Conservation (phyloP, 148 eudicot species). For the Fagopyrum homotropicum region DNA sequence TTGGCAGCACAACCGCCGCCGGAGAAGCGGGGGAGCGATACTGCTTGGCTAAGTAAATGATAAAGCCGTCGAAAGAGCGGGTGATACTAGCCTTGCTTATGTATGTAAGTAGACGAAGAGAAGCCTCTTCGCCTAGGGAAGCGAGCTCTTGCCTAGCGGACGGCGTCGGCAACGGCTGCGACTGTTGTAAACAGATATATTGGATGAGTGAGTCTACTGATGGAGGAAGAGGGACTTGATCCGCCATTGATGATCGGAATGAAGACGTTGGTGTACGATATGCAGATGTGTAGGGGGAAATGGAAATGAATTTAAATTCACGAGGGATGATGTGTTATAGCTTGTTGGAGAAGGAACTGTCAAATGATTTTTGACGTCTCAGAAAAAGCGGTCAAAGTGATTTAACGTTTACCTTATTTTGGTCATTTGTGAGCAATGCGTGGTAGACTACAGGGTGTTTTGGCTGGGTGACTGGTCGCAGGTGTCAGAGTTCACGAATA, state of each 20-base stretch:
- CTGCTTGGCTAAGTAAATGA: conserved; percentile 15
- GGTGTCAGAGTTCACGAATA: too few species aligned
- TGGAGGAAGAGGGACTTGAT: conserved; percentile 1
- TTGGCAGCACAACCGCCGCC: conserved; percentile 10
- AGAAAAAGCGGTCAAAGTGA: too few species aligned
- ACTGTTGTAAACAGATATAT: conserved; percentile 21
- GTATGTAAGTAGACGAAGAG: conserved; percentile 17
- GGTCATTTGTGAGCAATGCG: too few species aligned
- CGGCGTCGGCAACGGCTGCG: conserved; percentile 18
- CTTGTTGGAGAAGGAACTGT: too few species aligned
- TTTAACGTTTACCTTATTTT: too few species aligned
- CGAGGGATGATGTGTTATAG: too few species aligned
- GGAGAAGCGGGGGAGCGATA: conserved; percentile 1
- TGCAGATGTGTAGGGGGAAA: too few species aligned
- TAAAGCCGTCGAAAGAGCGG: conserved; percentile 21
- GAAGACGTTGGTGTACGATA: background rate
- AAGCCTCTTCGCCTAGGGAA: conserved; percentile 24
- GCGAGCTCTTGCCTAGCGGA: conserved; percentile 18
- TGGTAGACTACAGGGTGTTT: too few species aligned
- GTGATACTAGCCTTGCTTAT: background rate
- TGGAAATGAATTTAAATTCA: too few species aligned
- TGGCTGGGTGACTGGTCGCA: too few species aligned
- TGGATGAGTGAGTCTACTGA: conserved; percentile 25
- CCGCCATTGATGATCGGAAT: background rate
- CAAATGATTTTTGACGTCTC: too few species aligned